A percentile compares a stretch with the other conserved stretches of the same genome.
These are phyloP conservation scores for Leucocoprinus birnbaumii DNA, from an alignment of 768 basidiomycete genomes.

Conservation along the genomic window DNA sequence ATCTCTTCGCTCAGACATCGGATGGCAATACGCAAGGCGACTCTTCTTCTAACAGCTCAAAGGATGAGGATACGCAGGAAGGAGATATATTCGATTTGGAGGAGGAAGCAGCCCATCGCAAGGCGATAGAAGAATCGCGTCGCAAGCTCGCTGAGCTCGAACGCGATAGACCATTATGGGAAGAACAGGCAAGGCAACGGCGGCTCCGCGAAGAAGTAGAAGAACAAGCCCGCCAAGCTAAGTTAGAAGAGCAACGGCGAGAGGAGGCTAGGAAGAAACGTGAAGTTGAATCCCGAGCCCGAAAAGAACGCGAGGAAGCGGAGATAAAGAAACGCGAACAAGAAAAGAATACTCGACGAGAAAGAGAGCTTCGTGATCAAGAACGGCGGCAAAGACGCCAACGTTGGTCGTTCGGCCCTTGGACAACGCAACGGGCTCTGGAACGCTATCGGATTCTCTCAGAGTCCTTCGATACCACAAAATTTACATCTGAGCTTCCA, in stretches of 20 bases:
- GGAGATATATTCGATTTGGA: constrained; percentile 18
- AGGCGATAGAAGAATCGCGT: constrained; percentile 58
- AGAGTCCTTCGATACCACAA: constrained; percentile 61
- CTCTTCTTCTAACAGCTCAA: no score
- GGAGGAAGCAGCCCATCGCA: constrained; percentile 34
- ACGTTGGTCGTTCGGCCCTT: constrained; percentile 57
- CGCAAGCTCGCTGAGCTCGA: constrained; percentile 69
- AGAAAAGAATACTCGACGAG: constrained; percentile 17
- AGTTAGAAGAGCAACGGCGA: constrained; percentile 29
- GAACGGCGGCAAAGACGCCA: constrained; percentile 36
- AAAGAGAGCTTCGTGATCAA: constrained; percentile 20
- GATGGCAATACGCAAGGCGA: no score
- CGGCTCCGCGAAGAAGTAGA: constrained; percentile 39
- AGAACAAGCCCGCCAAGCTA: constrained; percentile 34
- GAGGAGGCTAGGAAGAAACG: constrained; percentile 27
- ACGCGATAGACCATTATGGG: constrained; percentile 59
- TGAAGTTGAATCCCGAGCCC: constrained; percentile 24
- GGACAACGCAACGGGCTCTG: constrained; percentile 65
- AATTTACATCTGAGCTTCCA: constrained; percentile 49
- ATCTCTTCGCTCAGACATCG: no score
- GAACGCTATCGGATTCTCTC: constrained; percentile 63
- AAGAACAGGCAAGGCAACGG: constrained; percentile 47
- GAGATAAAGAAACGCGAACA: constrained; percentile 22
- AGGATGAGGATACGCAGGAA: no score
- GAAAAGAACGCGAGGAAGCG: constrained; percentile 29